Evolutionary conservation across 2,329 filamentous ascomycete genomes (phyloP).

Genomic region (Neospermospora avenae): DNA sequence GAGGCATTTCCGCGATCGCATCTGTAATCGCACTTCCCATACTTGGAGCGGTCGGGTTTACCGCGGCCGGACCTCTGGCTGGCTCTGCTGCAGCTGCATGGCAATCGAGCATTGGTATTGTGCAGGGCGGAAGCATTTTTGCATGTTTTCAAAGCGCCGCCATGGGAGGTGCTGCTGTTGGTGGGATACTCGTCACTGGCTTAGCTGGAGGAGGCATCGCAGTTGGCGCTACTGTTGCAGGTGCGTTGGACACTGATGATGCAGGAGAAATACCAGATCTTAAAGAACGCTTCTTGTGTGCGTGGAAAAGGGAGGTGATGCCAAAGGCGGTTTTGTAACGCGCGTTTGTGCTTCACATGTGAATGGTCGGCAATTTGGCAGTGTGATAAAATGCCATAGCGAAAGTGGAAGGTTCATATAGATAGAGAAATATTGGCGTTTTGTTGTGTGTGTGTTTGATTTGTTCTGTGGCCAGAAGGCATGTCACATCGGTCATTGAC

Average conservation of each 20-base stretch:
- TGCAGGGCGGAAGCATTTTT: slow-evolving; percentile 32
- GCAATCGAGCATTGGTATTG: slow-evolving; percentile 29
- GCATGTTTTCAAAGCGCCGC: slow-evolving; percentile 33
- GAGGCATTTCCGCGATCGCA: slow-evolving; percentile 7
- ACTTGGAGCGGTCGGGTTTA: slow-evolving; percentile 28
- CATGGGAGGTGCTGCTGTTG: slow-evolving; percentile 29
- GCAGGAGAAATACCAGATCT: slow-evolving; percentile 6
- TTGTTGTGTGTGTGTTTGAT: too few species aligned
- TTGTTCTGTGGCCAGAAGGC: too few species aligned
- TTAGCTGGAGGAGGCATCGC: slow-evolving; percentile 14
- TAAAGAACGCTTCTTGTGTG: slow-evolving; percentile 17
- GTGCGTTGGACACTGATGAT: slow-evolving; percentile 10
- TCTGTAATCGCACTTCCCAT: slow-evolving; percentile 18
- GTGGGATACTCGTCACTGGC: slow-evolving; percentile 23
- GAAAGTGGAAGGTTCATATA: too few species aligned
- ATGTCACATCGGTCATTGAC: too few species aligned
- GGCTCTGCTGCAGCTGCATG: slow-evolving; percentile 28
- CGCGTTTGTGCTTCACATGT: too few species aligned
- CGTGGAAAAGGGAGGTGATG: slow-evolving; percentile 17
- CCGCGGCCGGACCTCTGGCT: slow-evolving; percentile 22
- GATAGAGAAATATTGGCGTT: too few species aligned
- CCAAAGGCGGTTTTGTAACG: background rate
- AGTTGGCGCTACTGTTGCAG: slow-evolving; percentile 15
- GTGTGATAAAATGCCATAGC: too few species aligned
- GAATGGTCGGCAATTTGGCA: too few species aligned